A percentile compares a stretch with the other conserved stretches of the same genome.
phyloP scores from a whole-genome alignment of 1,284 basidiomycete genomes.

The Irpex sp. region DNA sequence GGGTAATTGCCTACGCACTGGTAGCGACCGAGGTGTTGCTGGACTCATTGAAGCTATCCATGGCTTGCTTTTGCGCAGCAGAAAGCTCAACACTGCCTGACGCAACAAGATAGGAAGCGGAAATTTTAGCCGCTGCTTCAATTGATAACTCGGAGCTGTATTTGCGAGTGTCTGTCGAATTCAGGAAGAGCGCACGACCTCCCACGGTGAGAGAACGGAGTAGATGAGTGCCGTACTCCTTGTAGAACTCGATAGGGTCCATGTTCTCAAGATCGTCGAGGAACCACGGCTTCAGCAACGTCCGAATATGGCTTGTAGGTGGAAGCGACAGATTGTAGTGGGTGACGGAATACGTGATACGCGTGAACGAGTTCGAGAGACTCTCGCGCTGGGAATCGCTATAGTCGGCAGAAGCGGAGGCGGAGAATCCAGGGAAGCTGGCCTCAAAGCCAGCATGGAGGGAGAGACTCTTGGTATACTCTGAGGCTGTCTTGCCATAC shows the following conservation, averaged over 20 bases:
- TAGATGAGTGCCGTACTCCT: not conserved
- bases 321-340: not conserved
- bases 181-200: not conserved
- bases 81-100: not conserved
- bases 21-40: not conserved
- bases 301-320: not conserved
- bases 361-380: slow-evolving; percentile 1
- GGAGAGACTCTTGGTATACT: not conserved
- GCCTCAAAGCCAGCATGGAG: not conserved
- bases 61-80: not conserved
- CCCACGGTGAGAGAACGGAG: not conserved
- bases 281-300: not conserved
- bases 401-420: not conserved
- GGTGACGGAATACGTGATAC: not conserved
- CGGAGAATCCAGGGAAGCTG: not conserved
- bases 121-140: not conserved
- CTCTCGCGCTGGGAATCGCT: not conserved
- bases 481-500: not conserved
- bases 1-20: not conserved
- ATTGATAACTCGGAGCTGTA: not conserved
- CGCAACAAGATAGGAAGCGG: slow-evolving; percentile 1
- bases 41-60: slow-evolving; percentile 5
- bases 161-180: not conserved
- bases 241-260: not conserved
- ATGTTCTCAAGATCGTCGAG: not conserved